A percentile compares a stretch with the other conserved stretches of the same genome.
Conservation (phyloP, 805 yeast genomes). For the Naumovozyma castellii region DNA sequence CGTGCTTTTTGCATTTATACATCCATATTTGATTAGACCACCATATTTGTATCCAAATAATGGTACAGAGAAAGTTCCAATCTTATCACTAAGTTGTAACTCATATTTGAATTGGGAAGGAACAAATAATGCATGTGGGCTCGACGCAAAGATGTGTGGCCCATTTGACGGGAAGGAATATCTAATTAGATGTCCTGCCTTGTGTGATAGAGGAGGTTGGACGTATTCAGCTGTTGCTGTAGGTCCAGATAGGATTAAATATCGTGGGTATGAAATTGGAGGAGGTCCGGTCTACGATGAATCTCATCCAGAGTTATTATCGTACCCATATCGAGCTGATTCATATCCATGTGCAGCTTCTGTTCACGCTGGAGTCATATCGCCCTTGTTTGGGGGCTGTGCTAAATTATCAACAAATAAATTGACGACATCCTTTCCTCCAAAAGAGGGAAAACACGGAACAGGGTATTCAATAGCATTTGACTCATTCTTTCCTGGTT, state of each 20-base stretch:
- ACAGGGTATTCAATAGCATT: slow-evolving; percentile 45
- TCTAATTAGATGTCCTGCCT: slow-evolving; percentile 72
- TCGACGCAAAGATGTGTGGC: slow-evolving; percentile 52
- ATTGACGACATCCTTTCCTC: slow-evolving; percentile 38
- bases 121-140: slow-evolving; percentile 66
- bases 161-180: slow-evolving; percentile 39
- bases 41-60: slow-evolving; percentile 28
- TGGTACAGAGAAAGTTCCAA: slow-evolving; percentile 20
- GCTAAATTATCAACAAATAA: slow-evolving; percentile 54
- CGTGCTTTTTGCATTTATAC: slow-evolving; percentile 30
- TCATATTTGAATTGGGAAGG: slow-evolving; percentile 56
- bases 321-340: slow-evolving; percentile 74
- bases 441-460: slow-evolving; percentile 42
- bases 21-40: slow-evolving; percentile 38
- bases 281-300: slow-evolving; percentile 42
- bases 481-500: slow-evolving; percentile 64
- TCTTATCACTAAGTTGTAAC: slow-evolving; percentile 33
- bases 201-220: slow-evolving; percentile 73
- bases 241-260: slow-evolving; percentile 58
- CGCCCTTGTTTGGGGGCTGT: slow-evolving; percentile 72
- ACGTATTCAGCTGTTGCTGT: slow-evolving; percentile 66
- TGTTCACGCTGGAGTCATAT: slow-evolving; percentile 70
- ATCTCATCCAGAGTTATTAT: slow-evolving; percentile 22
- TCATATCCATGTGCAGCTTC: slow-evolving; percentile 88
- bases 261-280: slow-evolving; percentile 66